phyloP scores from a whole-genome alignment of 1,284 basidiomycete genomes.

The Cystobasidium sp. region DNA sequence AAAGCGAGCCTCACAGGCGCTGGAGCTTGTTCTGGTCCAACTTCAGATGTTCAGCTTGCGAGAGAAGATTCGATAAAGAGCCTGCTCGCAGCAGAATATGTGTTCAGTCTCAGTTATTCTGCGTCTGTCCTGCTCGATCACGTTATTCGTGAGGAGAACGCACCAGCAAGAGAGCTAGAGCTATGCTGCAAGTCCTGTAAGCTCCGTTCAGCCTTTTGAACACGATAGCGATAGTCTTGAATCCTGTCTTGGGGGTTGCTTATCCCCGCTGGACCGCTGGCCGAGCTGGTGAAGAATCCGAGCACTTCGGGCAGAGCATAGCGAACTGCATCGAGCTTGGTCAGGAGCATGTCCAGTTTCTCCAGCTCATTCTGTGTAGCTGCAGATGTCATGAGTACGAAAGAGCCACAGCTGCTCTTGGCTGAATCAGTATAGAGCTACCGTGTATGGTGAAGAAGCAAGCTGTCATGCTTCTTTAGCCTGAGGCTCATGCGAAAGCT shows the following conservation, averaged over 20 bases:
- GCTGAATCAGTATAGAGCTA: too few relatives aligned
- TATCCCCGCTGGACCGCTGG: neutral
- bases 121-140: neutral
- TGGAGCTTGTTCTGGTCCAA: neutral
- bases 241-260: neutral
- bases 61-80: neutral
- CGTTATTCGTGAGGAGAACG: neutral
- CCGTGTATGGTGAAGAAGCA: too few relatives aligned
- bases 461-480: too few relatives aligned
- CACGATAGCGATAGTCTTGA: conserved; percentile 24
- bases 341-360: conserved; percentile 34
- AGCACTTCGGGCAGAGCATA: conserved; percentile 37
- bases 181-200: conserved; percentile 15
- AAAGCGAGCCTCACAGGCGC: neutral
- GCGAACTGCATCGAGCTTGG: conserved; percentile 41
- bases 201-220: conserved; percentile 7
- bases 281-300: conserved; percentile 6
- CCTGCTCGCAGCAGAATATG: neutral
- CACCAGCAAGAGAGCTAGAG: conserved; percentile 21
- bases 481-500: too few relatives aligned
- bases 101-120: neutral
- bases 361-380: conserved; percentile 29
- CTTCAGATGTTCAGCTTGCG: conserved; percentile 17
- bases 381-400: neutral
- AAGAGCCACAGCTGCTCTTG: too few relatives aligned